Percentiles rank a stretch among this genome's conserved stretches.
These are phyloP conservation scores for Cyberlindnera euphorbiiphila DNA, from an alignment of 805 yeast genomes.

Conservation along the genomic window DNA sequence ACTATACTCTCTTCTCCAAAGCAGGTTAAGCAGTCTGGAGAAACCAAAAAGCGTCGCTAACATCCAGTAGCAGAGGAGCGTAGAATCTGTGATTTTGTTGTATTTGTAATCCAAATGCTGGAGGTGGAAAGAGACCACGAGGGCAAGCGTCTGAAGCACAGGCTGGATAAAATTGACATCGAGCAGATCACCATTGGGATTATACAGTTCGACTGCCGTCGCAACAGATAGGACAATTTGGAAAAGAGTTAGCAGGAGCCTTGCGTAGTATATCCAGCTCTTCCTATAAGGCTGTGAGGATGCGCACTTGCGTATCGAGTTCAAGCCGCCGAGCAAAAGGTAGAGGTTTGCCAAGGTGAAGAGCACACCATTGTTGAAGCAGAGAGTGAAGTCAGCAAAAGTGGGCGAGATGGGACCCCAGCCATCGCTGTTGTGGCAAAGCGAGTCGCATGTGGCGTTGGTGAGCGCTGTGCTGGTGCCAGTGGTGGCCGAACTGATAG, in stretches of 20 bases:
- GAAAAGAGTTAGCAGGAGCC: slow-evolving; percentile 31
- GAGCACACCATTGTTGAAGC: slow-evolving; percentile 53
- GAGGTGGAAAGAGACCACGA: slow-evolving; percentile 49
- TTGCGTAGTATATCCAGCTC: slow-evolving; percentile 34
- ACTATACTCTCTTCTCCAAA: slow-evolving; percentile 30
- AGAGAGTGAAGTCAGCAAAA: slow-evolving; percentile 56
- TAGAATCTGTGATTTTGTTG: slow-evolving; percentile 59
- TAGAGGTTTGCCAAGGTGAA: slow-evolving; percentile 39
- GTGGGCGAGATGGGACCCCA: slow-evolving; percentile 39
- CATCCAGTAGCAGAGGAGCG: slow-evolving; percentile 74
- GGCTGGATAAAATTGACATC: slow-evolving; percentile 35
- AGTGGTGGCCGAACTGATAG: not conserved
- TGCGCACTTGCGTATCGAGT: slow-evolving; percentile 30
- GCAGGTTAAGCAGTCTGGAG: slow-evolving; percentile 39
- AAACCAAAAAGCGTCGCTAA: slow-evolving; percentile 45
- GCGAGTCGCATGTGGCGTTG: slow-evolving; percentile 13
- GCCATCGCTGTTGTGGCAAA: slow-evolving; percentile 33
- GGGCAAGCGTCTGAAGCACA: slow-evolving; percentile 37
- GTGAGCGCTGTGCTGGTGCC: not conserved
- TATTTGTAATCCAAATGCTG: slow-evolving; percentile 73
- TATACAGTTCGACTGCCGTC: slow-evolving; percentile 21
- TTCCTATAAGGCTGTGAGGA: slow-evolving; percentile 38
- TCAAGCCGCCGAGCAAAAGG: slow-evolving; percentile 40
- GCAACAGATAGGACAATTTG: slow-evolving; percentile 30
- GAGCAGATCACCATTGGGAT: slow-evolving; percentile 13